Conservation (phyloP, 495 filamentous ascomycete species). For the Lasiosphaeria hispida region DNA sequence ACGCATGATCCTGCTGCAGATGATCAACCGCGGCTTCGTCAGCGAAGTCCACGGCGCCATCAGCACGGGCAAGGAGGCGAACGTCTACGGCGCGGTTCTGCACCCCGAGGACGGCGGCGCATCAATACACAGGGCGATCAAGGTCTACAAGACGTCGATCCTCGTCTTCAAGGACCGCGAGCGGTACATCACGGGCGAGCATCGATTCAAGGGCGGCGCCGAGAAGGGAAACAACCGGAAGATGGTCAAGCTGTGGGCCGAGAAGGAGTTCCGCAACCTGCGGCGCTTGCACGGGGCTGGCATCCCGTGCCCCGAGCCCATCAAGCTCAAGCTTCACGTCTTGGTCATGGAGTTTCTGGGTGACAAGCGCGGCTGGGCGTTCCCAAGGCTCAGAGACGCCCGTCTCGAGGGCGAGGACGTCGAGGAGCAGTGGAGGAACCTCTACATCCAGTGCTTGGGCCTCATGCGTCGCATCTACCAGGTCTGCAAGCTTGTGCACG, state of each 20-base stretch:
- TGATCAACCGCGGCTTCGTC: constrained; percentile 86
- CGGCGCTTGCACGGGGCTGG: constrained; percentile 76
- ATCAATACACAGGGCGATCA: constrained; percentile 69
- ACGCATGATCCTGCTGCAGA: constrained; percentile 89
- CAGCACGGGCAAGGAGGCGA: constrained; percentile 95
- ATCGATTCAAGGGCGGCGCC: constrained; percentile 70
- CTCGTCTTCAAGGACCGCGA: constrained; percentile 96
- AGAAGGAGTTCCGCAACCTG: constrained; percentile 96
- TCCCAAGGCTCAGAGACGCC: constrained; percentile 68
- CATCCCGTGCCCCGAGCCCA: constrained; percentile 85
- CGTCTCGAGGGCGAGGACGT: constrained; percentile 46
- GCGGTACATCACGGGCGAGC: constrained; percentile 90
- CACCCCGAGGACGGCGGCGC: constrained; percentile 47
- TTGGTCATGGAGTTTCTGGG: constrained; percentile 92
- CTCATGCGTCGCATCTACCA: constrained; percentile 93
- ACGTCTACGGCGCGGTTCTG: constrained; percentile 73
- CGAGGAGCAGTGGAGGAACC: constrained; percentile 70
- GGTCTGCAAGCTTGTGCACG: constrained; percentile 85
- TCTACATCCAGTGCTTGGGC: constrained; percentile 81
- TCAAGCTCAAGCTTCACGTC: constrained; percentile 84
- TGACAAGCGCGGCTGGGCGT: constrained; percentile 79
- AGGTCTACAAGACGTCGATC: constrained; percentile 97
- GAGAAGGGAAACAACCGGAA: constrained; percentile 89
- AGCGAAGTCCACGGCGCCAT: constrained; percentile 85
- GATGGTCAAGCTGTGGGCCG: constrained; percentile 97